Base-by-base conservation (phyloP, 2,329 filamentous ascomycete species). In the Fusarium incarnatum region DNA sequence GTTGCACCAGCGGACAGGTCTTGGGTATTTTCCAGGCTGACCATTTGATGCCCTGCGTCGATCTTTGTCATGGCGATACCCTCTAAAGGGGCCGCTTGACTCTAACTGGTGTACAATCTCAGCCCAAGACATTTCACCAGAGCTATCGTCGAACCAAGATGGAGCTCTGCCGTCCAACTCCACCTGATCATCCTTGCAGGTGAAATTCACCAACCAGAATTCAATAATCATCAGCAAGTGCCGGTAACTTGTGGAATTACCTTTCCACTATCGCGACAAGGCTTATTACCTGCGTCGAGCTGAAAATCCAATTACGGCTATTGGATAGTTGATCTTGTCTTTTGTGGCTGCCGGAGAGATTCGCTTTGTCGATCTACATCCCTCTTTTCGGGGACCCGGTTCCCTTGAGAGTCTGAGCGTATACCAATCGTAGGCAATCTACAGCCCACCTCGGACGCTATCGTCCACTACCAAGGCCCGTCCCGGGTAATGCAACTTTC, bases 401-500 rank as follows among this genome's bases (percentile, higher is more conserved):
- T 45, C 47, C 30, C 46, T 41, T 47, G 50, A 37, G 27, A 50
- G 54, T 61, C 60, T 62, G 50, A 50, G 56, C 61, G 16, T 34
- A 45, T 60, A 18, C 66, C 61, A 72, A 75, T 73, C 41, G 46
- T 45, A 50, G 46, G 34, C 34, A 41, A 48, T 46, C 20, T 20
- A 16, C n/a, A 34, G 15, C 58, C 56, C 62, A 56, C 44, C 28
- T 28, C 68, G 68, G 71, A 57, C 60, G 56, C 71, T 70, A 73
- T 52, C 53, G 28, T 50, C 42, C 61, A 58, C 66, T 61, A 68
- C 50, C 47, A 27, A 70, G 71, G 68, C 60, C 71, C 71, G 68
- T 73, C 71, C 68, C 60, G 40, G 64, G 34, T 13, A 45, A 41
- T 27, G 49, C 37, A 28, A 8, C 32, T 27, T 41, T 22, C 28